These are phyloP conservation scores for Penicillium simplicissimum DNA, from an alignment of 495 filamentous ascomycete species.

Conservation along the genomic window DNA sequence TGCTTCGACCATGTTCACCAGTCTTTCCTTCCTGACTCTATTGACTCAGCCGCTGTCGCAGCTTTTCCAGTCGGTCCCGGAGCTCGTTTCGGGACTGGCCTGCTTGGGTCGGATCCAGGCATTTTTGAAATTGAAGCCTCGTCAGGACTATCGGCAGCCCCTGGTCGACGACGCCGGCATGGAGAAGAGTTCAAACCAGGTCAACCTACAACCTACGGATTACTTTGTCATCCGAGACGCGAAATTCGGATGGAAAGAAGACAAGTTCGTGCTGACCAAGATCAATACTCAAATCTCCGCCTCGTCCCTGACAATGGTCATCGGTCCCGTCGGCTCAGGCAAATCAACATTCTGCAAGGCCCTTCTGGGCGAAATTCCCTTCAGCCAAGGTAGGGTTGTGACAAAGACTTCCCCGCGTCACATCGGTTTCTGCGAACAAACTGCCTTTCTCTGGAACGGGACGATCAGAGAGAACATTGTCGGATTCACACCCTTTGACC, in stretches of 20 bases:
- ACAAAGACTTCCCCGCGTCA: too few species aligned
- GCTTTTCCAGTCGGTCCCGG: too few species aligned
- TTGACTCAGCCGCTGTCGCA: too few species aligned
- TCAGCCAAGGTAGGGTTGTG: not conserved
- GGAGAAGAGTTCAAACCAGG: too few species aligned
- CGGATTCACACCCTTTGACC: too few species aligned
- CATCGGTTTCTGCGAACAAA: too few species aligned
- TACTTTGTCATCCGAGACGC: constrained; percentile 11
- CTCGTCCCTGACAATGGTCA: not conserved
- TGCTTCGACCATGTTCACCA: too few species aligned
- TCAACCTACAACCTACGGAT: constrained; percentile 1
- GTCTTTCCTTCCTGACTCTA: too few species aligned
- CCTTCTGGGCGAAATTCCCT: constrained; percentile 24
- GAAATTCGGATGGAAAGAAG: constrained; percentile 4
- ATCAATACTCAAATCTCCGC: too few species aligned
- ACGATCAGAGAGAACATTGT: too few species aligned
- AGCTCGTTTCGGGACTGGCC: constrained; percentile 28
- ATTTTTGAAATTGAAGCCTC: constrained; percentile 37
- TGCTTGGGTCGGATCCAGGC: constrained; percentile 44
- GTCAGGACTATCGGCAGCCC: constrained; percentile 24
- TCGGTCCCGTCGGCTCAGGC: constrained; percentile 29
- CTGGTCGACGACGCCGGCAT: too few species aligned
- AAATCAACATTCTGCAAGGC: constrained; percentile 27
- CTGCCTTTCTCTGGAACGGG: too few species aligned
- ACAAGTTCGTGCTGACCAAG: not conserved